Evolutionary conservation across 2,329 filamentous ascomycete genomes (phyloP), one percentile per base, ranked within the genome.

Genomic region (Talaromyces sp.): DNA sequence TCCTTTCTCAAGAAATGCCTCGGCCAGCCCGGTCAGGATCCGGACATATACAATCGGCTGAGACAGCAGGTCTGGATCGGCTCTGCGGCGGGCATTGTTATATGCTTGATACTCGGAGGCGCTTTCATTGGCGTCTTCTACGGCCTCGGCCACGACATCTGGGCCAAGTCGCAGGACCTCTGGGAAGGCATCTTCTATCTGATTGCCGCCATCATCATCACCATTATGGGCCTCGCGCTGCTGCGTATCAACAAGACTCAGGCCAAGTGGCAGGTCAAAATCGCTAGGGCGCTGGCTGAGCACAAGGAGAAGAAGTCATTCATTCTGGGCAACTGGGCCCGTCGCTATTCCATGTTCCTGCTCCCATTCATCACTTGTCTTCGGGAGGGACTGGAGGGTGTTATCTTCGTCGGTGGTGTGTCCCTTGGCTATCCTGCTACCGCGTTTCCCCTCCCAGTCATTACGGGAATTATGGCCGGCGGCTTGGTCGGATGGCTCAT

Each of bases 331-430:
- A 51, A 59, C 11, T 96, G 29, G 91, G 94, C 74, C 91, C 90
- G 5, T 85, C 91, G 89, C 73, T 94, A 96, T 70, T 85, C 87
- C 69, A 91, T 96, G 88, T 94, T 95, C 72, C 75, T 90, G 52
- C 79, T 96, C 58, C 92, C 92, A 0, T 95, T 96, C 74, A 82
- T 96, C 70, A 96, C 91, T 0, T 88, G 94, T n/a, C 77, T 96
- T 14, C 82, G 92, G 38, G 91, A 96, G 73, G 92, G 91, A 2
- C 83, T 96, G 31, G 92, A 96, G 72, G 90, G 89, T 0, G 88
- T 96, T 38, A 84, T 96, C 26, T 96, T 95, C 73, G 86, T 95
- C 57, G 90, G 90, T 17, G 92, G 91, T 21, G 91, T 96, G 4
- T 88, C 88, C 3, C 86, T 96, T 58, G 85, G 86, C 0, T 80